phyloP scores from a whole-genome alignment of 108 stramenopile genomes.

The Licmophora abbreviata region DNA sequence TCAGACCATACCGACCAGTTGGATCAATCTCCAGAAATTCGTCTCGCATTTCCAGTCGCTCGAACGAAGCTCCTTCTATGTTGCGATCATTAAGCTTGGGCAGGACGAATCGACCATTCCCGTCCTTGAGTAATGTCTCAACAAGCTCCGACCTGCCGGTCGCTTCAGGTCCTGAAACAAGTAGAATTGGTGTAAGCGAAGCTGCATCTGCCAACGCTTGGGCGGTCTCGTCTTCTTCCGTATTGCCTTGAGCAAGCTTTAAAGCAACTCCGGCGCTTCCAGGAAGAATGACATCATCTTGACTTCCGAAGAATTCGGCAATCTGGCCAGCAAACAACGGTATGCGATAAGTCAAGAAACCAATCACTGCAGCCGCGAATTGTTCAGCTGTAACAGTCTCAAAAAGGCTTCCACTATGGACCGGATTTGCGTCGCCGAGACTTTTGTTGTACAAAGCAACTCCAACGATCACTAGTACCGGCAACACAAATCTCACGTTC shows the following conservation, averaged over 20 bases:
- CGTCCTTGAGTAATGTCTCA: conserved; percentile 36
- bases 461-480: conserved; percentile 50
- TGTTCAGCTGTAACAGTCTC: conserved; percentile 56
- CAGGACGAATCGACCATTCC: conserved; percentile 30
- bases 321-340: conserved; percentile 70
- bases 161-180: conserved; percentile 73
- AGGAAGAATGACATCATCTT: conserved; percentile 19
- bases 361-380: conserved; percentile 68
- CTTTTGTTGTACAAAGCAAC: conserved; percentile 50
- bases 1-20: conserved; percentile 47
- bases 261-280: conserved; percentile 53
- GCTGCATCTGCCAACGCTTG: conserved; percentile 13
- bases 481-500: conserved; percentile 66
- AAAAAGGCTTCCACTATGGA: conserved; percentile 27
- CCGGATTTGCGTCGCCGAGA: conserved; percentile 32
- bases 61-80: conserved; percentile 46
- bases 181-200: conserved; percentile 46
- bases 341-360: conserved; percentile 78
- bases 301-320: conserved; percentile 36
- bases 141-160: conserved; percentile 71
- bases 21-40: conserved; percentile 51
- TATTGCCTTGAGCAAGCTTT: conserved; percentile 17
- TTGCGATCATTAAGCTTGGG: conserved; percentile 37
- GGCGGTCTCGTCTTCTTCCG: conserved; percentile 20
- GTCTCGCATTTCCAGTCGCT: conserved; percentile 36